phyloP scores from a whole-genome alignment of 1,139 yeast species.

The Komagataea norvegica region DNA sequence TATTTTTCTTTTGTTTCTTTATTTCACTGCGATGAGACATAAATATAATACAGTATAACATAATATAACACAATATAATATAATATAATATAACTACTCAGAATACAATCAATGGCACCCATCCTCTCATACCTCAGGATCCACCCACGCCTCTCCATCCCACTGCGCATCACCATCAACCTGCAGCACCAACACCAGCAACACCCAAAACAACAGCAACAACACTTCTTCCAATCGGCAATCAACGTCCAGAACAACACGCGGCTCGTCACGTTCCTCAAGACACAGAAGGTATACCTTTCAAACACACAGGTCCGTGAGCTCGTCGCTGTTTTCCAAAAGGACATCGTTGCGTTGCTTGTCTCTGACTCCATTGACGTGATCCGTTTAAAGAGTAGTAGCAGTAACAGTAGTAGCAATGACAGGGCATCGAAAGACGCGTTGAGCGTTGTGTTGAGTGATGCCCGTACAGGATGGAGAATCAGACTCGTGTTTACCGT shows the following conservation, averaged over 20 bases:
- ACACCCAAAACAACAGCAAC: neutral
- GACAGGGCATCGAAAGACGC: conserved; percentile 5
- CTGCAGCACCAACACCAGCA: conserved; percentile 2
- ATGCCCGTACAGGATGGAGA: conserved; percentile 5
- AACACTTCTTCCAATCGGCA: conserved; percentile 4
- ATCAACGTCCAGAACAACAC: conserved; percentile 7
- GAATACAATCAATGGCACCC: conserved; percentile 4
- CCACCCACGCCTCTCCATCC: neutral
- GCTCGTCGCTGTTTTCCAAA: conserved; percentile 6
- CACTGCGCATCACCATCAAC: conserved; percentile 7
- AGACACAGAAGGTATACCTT: conserved; percentile 5
- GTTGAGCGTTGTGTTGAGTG: conserved; percentile 2
- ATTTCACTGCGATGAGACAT: too few species aligned
- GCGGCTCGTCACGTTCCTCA: conserved; percentile 6
- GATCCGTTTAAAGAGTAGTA: conserved; percentile 2
- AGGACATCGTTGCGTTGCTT: conserved; percentile 1
- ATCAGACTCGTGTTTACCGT: conserved; percentile 1
- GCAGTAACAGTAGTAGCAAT: neutral
- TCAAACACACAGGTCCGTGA: conserved; percentile 10
- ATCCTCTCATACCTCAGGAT: conserved; percentile 5
- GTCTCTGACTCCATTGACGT: conserved; percentile 4
- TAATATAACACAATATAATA: too few species aligned
- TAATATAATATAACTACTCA: too few species aligned
- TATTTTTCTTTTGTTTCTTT: neutral
- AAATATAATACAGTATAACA: too few species aligned